Conservation (phyloP, 164 flowering plant genomes). For the Kalanchoe fedtschenkoi region DNA sequence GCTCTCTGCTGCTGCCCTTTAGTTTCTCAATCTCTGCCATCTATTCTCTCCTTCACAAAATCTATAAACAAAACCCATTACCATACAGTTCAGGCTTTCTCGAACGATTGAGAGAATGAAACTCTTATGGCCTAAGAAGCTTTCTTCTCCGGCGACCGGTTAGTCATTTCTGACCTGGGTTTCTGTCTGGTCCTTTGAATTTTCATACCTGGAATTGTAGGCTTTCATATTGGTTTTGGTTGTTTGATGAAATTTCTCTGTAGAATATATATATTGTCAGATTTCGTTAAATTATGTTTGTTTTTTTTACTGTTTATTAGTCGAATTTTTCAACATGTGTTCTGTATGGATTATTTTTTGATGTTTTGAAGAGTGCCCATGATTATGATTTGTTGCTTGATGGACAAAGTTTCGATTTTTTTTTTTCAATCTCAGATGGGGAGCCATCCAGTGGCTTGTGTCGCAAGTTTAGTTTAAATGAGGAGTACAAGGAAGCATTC, state of each 20-base stretch:
- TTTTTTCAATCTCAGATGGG: not conserved
- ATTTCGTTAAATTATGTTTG: too few species aligned
- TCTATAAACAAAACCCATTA: too few species aligned
- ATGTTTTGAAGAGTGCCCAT: not conserved
- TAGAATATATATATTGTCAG: too few species aligned
- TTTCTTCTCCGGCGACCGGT: constrained; percentile 9
- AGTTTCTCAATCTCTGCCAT: too few species aligned
- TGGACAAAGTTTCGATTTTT: not conserved
- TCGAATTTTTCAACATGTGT: too few species aligned
- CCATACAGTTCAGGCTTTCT: too few species aligned
- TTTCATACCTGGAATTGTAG: not conserved
- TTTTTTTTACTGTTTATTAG: too few species aligned
- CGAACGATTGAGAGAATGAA: too few species aligned
- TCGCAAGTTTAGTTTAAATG: constrained; percentile 42
- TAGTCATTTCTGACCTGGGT: constrained; percentile 8
- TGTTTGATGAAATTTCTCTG: not conserved
- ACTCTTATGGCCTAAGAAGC: not conserved
- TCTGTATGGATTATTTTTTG: not conserved
- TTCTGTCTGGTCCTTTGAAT: not conserved
- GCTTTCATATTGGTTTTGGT: not conserved
- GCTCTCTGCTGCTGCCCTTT: not conserved
- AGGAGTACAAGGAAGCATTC: constrained; percentile 65
- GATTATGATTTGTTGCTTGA: not conserved
- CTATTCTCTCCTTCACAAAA: too few species aligned
- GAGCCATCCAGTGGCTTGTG: constrained; percentile 13